Base-by-base conservation (phyloP, 106 monocot species). In the Chionographis japonica region DNA sequence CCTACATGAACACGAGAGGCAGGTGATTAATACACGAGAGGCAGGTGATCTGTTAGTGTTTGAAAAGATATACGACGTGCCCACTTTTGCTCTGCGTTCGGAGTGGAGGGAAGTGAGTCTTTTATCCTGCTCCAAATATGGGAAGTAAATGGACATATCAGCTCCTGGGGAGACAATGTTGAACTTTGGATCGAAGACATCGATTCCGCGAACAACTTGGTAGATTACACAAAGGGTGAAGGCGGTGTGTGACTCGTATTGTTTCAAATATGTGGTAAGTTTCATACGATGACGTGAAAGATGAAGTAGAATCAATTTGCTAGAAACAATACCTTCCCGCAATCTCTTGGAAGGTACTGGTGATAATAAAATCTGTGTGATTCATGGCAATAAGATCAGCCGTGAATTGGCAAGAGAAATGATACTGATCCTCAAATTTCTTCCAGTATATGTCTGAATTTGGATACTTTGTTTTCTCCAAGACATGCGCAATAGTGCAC, bases 361-460 rank as follows among this genome's bases (percentile, higher is more conserved):
- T 91, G 61, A 91, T 95, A 54, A 95, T 95, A 79, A 95, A 95
- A 62, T 95, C 95, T 27, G 91, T 62, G 56, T 78, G 78, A 69
- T 95, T 95, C 95, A 95, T 95, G 63, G 95, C 95, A 17, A 91
- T 84, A 15, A 95, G 73, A 65, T 95, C 95, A 61, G 85, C 74
- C 7, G 83, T 79, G 54, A 87, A 86, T 56, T 84, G 77, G 71
- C 71, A 76, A 4, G 76, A 76, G 74, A 88, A 78, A 65, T 82
- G 85, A 54, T 88, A 84, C 71, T 84, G 84, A 4, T 80, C 55
- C 37, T 88, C 88, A 55, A 81, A 88, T n/a, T 88, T 88, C 41
- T 88, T 84, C 84, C 80, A 88, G 75, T 84, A 88, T n/a, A 84
- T 65, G 61, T 88, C 88, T 16, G 88, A 88, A 59, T 84, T 81